These are phyloP conservation scores for Halocafeteria seosinensis DNA, from an alignment of 108 stramenopile species.

Conservation along the genomic window DNA sequence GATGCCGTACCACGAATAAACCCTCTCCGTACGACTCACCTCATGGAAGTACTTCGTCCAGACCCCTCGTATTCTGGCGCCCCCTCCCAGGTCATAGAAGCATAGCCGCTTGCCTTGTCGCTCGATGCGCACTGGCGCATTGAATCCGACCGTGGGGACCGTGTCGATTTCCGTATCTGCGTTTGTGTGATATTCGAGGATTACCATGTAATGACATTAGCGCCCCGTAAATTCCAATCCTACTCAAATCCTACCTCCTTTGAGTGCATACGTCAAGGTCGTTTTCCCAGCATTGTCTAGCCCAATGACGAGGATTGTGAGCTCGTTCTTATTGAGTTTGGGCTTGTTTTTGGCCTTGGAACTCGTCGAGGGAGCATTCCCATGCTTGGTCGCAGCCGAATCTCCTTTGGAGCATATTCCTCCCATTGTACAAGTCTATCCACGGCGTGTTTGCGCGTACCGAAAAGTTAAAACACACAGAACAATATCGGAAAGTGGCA, in stretches of 20 bases:
- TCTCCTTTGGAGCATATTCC: too few relatives aligned
- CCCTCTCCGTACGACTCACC: too few relatives aligned
- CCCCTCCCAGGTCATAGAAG: not conserved
- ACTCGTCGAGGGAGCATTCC: too few relatives aligned
- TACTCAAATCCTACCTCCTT: not conserved
- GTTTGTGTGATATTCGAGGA: too few relatives aligned
- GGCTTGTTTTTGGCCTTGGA: too few relatives aligned
- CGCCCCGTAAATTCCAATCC: not conserved
- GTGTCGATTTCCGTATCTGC: not conserved
- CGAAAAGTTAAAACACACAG: too few relatives aligned
- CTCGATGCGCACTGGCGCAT: not conserved
- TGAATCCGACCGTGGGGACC: not conserved
- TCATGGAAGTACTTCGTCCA: not conserved
- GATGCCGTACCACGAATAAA: too few relatives aligned
- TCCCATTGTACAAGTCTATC: too few relatives aligned
- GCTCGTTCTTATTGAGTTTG: conserved; percentile 53
- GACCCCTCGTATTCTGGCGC: not conserved
- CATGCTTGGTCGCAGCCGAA: too few relatives aligned
- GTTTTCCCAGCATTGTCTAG: not conserved
- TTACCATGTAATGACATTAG: too few relatives aligned
- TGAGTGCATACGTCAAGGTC: not conserved
- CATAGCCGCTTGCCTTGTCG: not conserved
- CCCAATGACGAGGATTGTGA: not conserved
- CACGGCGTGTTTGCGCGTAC: too few relatives aligned
- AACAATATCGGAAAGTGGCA: too few relatives aligned